Percentiles rank a stretch among this genome's conserved stretches.
Conservation (phyloP, 2,329 filamentous ascomycete genomes). For the Paecilomyces formosus region DNA sequence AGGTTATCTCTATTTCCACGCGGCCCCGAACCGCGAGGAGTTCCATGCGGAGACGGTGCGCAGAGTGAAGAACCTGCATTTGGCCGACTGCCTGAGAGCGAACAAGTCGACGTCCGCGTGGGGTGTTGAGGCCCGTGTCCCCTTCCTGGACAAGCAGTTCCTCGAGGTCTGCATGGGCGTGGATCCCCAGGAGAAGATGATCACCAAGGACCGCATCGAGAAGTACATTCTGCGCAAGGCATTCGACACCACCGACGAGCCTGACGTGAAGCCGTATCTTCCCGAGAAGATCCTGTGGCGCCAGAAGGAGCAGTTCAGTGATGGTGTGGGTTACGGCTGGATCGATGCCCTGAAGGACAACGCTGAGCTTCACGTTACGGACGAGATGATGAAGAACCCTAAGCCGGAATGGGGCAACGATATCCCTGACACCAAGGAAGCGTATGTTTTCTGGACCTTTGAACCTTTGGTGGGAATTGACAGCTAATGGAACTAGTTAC, state of each 20-base stretch:
- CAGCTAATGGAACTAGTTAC: constrained; percentile 48
- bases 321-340: constrained; percentile 98
- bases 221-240: constrained; percentile 98
- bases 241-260: constrained; percentile 87
- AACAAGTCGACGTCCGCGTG: constrained; percentile 99
- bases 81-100: constrained; percentile 92
- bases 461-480: constrained; percentile 8
- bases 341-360: constrained; percentile 96
- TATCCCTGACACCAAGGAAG: constrained; percentile 93
- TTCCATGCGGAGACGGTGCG: constrained; percentile 94
- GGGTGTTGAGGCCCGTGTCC: constrained; percentile 95
- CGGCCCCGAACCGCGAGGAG: constrained; percentile 79
- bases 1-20: constrained; percentile 97
- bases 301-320: constrained; percentile 99
- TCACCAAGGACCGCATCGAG: constrained; percentile 80
- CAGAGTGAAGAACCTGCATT: constrained; percentile 91
- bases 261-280: constrained; percentile 74
- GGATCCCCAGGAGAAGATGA: constrained; percentile 93
- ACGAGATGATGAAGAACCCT: constrained; percentile 98
- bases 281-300: constrained; percentile 93
- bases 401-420: constrained; percentile 93
- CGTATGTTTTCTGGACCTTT: constrained; percentile 46
- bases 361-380: constrained; percentile 79
- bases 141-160: constrained; percentile 97
- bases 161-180: constrained; percentile 88